Evolutionary conservation across 768 basidiomycete genomes (phyloP), one percentile per base, ranked within the genome.

Genomic region (Rhodosporidiobolus sp.): DNA sequence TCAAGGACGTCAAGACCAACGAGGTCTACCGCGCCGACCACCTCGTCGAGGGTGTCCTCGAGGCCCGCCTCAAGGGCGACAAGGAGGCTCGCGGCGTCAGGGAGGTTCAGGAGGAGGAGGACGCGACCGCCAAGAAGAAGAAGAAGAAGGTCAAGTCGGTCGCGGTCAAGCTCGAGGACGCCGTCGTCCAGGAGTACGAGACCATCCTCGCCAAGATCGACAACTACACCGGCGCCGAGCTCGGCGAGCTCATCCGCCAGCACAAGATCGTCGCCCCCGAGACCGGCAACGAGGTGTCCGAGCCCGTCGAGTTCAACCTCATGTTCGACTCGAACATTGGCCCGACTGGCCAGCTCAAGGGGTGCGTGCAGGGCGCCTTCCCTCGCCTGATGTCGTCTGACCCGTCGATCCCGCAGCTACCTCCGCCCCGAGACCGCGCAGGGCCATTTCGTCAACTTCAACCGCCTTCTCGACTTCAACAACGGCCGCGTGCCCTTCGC

Each of bases 301-400:
- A 94, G 80, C 96, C 96, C 16, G 90, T 92, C 78, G 88, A 89
- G 80, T 99, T 98, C 86, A 99, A 98, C 83, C 87, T 98, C 79
- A 98, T 99, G 96, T 98, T 99, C 82, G 88, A 91, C 60, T 92
- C 90, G 80, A 92, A 90, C 82, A 97, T 99, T 79, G 96, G 95
- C 30, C 95, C 95, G 22, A 97, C 95, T 4, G 95, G 96, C 35
- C 92, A 96, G 81, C 88, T 95, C 82, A 93, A 92, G 77, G 94
- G 94, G 90, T 93, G 77, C 78, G 86, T 78, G 34, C 35, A n/a
- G n/a, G n/a, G n/a, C n/a, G n/a, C n/a, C n/a, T n/a, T n/a, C n/a
- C n/a, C n/a, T n/a, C n/a, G n/a, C n/a, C n/a, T n/a, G n/a, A n/a
- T n/a, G n/a, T n/a, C n/a, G n/a, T n/a, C n/a, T n/a, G n/a, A n/a